phyloP scores from a whole-genome alignment of 2,329 filamentous ascomycete genomes.

The Chaetomiaceae sp. region DNA sequence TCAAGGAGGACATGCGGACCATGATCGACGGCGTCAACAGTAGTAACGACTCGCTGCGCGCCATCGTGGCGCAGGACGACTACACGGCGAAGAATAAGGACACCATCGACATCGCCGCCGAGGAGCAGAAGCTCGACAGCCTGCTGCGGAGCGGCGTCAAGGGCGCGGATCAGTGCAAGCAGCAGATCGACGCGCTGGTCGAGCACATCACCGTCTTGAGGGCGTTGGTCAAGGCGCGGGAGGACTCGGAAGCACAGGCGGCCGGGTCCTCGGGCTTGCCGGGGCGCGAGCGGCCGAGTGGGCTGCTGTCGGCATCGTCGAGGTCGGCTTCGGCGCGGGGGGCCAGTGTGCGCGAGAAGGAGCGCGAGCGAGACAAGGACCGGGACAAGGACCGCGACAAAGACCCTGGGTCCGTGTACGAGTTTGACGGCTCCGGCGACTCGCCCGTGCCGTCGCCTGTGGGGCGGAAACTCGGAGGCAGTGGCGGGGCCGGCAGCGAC shows the following conservation, averaged over 20 bases:
- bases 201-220: conserved; percentile 35
- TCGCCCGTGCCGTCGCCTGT: conserved; percentile 38
- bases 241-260: conserved; percentile 28
- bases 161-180: conserved; percentile 30
- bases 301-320: conserved; percentile 16
- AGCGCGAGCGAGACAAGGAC: conserved; percentile 26
- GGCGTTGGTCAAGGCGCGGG: conserved; percentile 37
- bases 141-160: conserved; percentile 26
- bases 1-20: conserved; percentile 33
- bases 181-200: conserved; percentile 31
- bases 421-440: conserved; percentile 39
- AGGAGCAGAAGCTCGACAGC: conserved; percentile 26
- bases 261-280: conserved; percentile 19
- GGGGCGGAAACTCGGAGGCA: conserved; percentile 32
- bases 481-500: conserved; percentile 28
- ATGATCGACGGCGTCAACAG: conserved; percentile 35
- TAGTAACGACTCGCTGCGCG: conserved; percentile 34
- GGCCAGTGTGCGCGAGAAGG: conserved; percentile 21
- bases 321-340: conserved; percentile 13
- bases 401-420: conserved; percentile 36
- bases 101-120: conserved; percentile 27
- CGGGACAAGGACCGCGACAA: conserved; percentile 28
- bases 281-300: conserved; percentile 20
- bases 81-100: conserved; percentile 33
- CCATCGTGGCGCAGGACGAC: conserved; percentile 35